These are phyloP conservation scores for Basidiobolus meristosporus DNA, from an alignment of 371 early-diverging fungal species.

Conservation along the genomic window DNA sequence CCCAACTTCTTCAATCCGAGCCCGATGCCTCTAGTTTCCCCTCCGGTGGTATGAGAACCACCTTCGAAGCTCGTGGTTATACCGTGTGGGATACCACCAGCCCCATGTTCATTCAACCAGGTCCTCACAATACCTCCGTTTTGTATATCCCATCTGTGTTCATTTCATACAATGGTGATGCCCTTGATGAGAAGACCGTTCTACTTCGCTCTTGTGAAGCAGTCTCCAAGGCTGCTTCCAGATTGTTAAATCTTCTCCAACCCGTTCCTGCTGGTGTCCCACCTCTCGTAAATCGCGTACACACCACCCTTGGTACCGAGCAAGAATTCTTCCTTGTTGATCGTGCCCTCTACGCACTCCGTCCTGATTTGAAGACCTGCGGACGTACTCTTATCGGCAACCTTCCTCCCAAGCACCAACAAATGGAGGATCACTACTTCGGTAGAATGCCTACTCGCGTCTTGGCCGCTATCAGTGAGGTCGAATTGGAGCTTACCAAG, in stretches of 20 bases:
- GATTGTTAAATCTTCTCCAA: slow-evolving; percentile 52
- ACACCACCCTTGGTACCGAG: slow-evolving; percentile 87
- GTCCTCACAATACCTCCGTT: slow-evolving; percentile 77
- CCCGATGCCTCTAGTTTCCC: slow-evolving; percentile 99
- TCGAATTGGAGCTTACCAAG: slow-evolving; percentile 80
- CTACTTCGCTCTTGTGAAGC: slow-evolving; percentile 79
- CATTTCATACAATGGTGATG: slow-evolving; percentile 96
- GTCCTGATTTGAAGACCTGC: slow-evolving; percentile 89
- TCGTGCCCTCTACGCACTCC: slow-evolving; percentile 70
- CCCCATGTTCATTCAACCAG: slow-evolving; percentile 89
- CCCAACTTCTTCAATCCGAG: slow-evolving; percentile 91
- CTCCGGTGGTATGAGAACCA: slow-evolving; percentile 91
- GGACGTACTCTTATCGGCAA: slow-evolving; percentile 88
- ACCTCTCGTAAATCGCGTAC: slow-evolving; percentile 51
- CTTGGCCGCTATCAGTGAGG: slow-evolving; percentile 76
- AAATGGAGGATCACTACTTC: slow-evolving; percentile 97
- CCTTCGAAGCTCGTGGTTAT: slow-evolving; percentile 98
- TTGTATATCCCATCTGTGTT: slow-evolving; percentile 94
- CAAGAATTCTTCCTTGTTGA: slow-evolving; percentile 98
- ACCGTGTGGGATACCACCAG: slow-evolving; percentile 95
- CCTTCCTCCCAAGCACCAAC: slow-evolving; percentile 93
- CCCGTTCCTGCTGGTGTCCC: slow-evolving; percentile 33
- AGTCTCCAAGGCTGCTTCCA: slow-evolving; percentile 55
- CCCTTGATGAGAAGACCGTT: slow-evolving; percentile 94
- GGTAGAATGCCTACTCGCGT: slow-evolving; percentile 90